Percentiles rank a stretch among this genome's conserved stretches.
Evolutionary conservation across 345 rosid genomes (phyloP).

Genomic region (Eutrema heterophyllum): DNA sequence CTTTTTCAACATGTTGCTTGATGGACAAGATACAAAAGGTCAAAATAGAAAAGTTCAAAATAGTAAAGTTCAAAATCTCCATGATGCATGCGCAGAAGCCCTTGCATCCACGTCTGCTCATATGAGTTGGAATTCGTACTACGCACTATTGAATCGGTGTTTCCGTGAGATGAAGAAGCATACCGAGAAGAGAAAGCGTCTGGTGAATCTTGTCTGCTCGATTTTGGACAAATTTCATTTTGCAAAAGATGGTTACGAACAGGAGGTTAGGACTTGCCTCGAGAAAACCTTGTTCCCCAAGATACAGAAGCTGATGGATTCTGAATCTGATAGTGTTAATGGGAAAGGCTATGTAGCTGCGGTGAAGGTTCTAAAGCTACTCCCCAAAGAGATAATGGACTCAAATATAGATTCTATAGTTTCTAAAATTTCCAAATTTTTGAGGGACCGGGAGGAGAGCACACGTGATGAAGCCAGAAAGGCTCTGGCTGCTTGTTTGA

Average conservation of each 20-base stretch:
- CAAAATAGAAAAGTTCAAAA: conserved; percentile 14
- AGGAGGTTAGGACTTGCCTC: conserved; percentile 48
- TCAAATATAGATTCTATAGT: conserved; percentile 61
- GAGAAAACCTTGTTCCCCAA: conserved; percentile 58
- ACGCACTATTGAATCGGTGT: conserved; percentile 55
- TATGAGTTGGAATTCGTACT: conserved; percentile 68
- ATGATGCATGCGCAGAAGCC: conserved; percentile 58
- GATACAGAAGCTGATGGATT: conserved; percentile 52
- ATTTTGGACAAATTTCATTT: conserved; percentile 70
- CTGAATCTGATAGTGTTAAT: conserved; percentile 52
- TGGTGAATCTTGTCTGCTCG: conserved; percentile 47
- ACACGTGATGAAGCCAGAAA: conserved; percentile 66
- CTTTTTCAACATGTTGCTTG: conserved; percentile 69
- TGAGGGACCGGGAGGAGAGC: conserved; percentile 51
- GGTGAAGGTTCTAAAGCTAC: conserved; percentile 75
- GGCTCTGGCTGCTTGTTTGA: conserved; percentile 76
- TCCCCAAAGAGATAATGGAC: conserved; percentile 66
- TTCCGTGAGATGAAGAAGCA: conserved; percentile 50
- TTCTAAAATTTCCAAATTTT: conserved; percentile 50
- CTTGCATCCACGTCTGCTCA: conserved; percentile 60
- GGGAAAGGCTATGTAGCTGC: conserved; percentile 52
- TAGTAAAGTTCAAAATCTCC: conserved; percentile 30
- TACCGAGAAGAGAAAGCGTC: conserved; percentile 51
- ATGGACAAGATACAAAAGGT: conserved; percentile 42
- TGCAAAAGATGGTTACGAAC: conserved; percentile 28